Conservation (phyloP, 2,329 filamentous ascomycete species). For the Diplodia intermedia region DNA sequence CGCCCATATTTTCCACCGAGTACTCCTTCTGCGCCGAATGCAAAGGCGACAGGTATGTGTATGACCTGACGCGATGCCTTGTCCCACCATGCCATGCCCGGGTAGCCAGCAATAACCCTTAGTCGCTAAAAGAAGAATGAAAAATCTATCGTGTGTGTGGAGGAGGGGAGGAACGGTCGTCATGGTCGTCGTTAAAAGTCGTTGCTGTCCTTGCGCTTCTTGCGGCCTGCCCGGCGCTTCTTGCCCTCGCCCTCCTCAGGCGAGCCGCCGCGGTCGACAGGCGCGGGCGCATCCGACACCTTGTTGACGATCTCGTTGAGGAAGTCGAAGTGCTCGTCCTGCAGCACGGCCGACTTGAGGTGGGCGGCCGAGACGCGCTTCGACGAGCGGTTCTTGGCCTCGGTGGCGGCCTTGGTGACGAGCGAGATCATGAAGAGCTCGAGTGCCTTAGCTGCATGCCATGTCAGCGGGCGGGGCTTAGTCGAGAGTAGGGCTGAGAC, state of each 20-base stretch:
- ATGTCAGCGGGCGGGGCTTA: background rate
- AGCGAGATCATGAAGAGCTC: conserved; percentile 98
- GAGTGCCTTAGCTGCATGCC: conserved; percentile 76
- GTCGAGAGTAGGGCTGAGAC: conserved; percentile 41
- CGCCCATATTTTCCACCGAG: conserved; percentile 23
- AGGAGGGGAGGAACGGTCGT: conserved; percentile 5
- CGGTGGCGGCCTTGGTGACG: conserved; percentile 84
- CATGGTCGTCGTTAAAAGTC: conserved; percentile 40
- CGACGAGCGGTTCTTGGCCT: conserved; percentile 81
- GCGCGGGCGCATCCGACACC: conserved; percentile 68
- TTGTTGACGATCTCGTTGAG: conserved; percentile 87
- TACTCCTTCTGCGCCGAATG: conserved; percentile 24
- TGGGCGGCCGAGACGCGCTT: conserved; percentile 91
- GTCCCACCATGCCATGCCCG: conserved; percentile 20
- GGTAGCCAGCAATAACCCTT: conserved; percentile 9
- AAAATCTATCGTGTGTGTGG: conserved; percentile 16
- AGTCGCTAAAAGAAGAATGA: conserved; percentile 3
- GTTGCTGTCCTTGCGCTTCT: conserved; percentile 49
- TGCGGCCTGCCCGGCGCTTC: conserved; percentile 53
- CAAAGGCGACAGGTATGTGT: conserved; percentile 16
- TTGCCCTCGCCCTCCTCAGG: conserved; percentile 54
- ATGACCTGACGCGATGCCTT: conserved; percentile 18
- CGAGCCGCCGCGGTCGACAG: conserved; percentile 53
- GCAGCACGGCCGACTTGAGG: conserved; percentile 87
- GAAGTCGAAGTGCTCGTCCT: conserved; percentile 94